Percentiles rank a stretch among this genome's conserved stretches.
phyloP scores from a whole-genome alignment of 768 basidiomycete genomes.

The Lactifluus pinguis region DNA sequence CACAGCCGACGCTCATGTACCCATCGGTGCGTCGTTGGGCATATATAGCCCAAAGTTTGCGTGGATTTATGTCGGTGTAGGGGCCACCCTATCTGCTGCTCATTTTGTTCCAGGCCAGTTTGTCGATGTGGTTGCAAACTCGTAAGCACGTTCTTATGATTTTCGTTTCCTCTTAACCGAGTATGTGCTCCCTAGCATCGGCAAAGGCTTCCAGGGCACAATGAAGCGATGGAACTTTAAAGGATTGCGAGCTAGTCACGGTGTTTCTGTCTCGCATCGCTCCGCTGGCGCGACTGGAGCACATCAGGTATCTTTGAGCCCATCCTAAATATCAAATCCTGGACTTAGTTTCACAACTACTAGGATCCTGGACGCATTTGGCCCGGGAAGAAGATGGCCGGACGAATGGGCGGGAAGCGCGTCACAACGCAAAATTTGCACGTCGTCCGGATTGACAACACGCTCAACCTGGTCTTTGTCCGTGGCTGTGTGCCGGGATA shows the following conservation, averaged over 20 bases:
- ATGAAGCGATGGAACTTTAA: conserved; percentile 97
- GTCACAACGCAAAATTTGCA: conserved; percentile 82
- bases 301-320: conserved; percentile 60
- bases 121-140: conserved; percentile 85
- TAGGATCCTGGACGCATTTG: conserved; percentile 94
- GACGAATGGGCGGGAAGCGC: conserved; percentile 78
- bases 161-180: not conserved
- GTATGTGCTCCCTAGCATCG: conserved; percentile 48
- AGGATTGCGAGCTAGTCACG: conserved; percentile 88
- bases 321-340: not conserved
- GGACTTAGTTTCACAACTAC: conserved; percentile 9
- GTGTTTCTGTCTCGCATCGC: conserved; percentile 92
- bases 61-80: conserved; percentile 30
- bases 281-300: conserved; percentile 89
- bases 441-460: conserved; percentile 80
- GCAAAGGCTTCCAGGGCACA: conserved; percentile 92
- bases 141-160: conserved; percentile 44
- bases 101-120: conserved; percentile 98
- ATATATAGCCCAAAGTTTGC: not conserved
- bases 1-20: conserved; percentile 80
- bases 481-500: conserved; percentile 86
- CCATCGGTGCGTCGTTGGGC: conserved; percentile 55
- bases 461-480: conserved; percentile 83
- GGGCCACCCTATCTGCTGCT: conserved; percentile 79
- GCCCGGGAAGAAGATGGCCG: conserved; percentile 98